Evolutionary conservation across 2,329 filamentous ascomycete species (phyloP).

Genomic region (Hypoxylon rubiginosum): DNA sequence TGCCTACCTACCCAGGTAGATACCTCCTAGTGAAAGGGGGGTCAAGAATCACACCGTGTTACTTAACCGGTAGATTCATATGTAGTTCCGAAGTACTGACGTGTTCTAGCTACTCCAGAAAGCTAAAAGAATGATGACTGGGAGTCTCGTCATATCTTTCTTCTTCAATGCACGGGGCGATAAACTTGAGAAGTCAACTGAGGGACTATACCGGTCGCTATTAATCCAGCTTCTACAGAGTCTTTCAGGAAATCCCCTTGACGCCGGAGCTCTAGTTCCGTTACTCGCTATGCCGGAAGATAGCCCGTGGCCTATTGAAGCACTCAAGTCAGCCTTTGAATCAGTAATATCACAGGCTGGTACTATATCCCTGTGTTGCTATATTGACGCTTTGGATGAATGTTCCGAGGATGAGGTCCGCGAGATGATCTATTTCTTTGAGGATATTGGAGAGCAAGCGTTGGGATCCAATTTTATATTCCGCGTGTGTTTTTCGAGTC

Average conservation of each 20-base stretch:
- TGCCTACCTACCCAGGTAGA: background rate
- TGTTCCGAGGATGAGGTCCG: slow-evolving; percentile 59
- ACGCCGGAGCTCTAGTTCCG: slow-evolving; percentile 38
- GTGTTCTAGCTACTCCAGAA: background rate
- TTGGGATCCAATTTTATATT: slow-evolving; percentile 39
- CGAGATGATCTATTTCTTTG: slow-evolving; percentile 60
- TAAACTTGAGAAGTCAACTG: slow-evolving; percentile 58
- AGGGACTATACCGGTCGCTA: slow-evolving; percentile 66
- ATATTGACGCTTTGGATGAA: slow-evolving; percentile 61
- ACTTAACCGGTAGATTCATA: background rate
- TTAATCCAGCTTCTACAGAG: slow-evolving; percentile 60
- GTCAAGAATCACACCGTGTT: background rate
- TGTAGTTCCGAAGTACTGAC: background rate
- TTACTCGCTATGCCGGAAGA: background rate
- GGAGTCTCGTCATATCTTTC: slow-evolving; percentile 55
- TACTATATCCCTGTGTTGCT: slow-evolving; percentile 24
- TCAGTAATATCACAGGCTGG: slow-evolving; percentile 38
- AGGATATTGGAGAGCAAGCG: slow-evolving; percentile 53
- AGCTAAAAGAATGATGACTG: slow-evolving; percentile 35
- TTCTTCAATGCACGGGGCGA: slow-evolving; percentile 64
- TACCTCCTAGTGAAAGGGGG: background rate
- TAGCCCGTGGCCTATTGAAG: slow-evolving; percentile 24
- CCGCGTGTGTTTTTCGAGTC: slow-evolving; percentile 59
- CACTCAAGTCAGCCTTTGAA: slow-evolving; percentile 45
- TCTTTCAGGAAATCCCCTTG: slow-evolving; percentile 49